Evolutionary conservation across 1,139 yeast genomes (phyloP).

Genomic region (Debaryomycetaceae sp.): DNA sequence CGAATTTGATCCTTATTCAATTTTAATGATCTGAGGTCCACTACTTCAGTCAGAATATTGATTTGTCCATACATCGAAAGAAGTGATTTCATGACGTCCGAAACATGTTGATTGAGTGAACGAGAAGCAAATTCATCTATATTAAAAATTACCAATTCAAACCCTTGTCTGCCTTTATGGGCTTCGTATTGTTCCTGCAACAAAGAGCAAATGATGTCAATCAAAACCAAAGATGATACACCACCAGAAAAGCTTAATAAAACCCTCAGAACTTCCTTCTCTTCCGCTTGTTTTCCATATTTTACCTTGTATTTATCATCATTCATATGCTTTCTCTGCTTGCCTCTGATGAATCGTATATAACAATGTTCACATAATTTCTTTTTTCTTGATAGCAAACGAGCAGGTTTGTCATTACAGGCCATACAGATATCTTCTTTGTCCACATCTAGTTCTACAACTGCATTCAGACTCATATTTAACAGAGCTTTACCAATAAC

Average conservation of each 20-base stretch:
- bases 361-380: constrained; percentile 71
- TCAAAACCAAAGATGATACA: constrained; percentile 58
- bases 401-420: constrained; percentile 50
- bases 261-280: constrained; percentile 38
- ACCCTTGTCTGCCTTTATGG: constrained; percentile 69
- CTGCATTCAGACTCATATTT: constrained; percentile 9
- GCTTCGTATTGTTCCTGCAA: constrained; percentile 56
- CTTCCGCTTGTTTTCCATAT: constrained; percentile 37
- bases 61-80: constrained; percentile 20
- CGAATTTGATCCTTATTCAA: constrained; percentile 22
- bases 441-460: constrained; percentile 16
- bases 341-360: constrained; percentile 65
- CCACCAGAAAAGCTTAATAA: constrained; percentile 67
- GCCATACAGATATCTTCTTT: constrained; percentile 18
- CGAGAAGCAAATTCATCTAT: constrained; percentile 39
- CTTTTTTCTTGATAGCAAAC: constrained; percentile 63
- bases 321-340: constrained; percentile 74
- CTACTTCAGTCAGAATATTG: constrained; percentile 25
- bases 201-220: constrained; percentile 63
- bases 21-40: constrained; percentile 38
- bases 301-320: constrained; percentile 69
- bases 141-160: constrained; percentile 53
- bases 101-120: constrained; percentile 14
- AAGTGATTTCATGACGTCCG: constrained; percentile 18
- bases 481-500: background rate